A percentile compares a stretch with the other conserved stretches of the same genome.
Conservation (phyloP, 2,329 filamentous ascomycete genomes). For the Beauveria australis region DNA sequence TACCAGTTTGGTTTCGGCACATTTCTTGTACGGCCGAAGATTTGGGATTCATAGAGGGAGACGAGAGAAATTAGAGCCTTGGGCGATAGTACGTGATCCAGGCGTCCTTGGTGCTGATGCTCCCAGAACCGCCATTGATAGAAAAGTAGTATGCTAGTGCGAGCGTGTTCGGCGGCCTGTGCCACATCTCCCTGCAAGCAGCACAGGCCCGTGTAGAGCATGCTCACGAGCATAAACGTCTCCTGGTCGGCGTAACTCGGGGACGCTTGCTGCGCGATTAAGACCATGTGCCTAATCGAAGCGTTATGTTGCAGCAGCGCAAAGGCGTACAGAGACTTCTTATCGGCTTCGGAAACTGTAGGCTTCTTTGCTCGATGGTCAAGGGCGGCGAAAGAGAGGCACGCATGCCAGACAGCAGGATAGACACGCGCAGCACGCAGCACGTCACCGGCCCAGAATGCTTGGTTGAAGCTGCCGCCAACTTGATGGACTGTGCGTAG, state of each 20-base stretch:
- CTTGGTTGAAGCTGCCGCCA: constrained; percentile 4
- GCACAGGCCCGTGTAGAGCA: constrained; percentile 6
- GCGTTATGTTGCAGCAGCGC: constrained; percentile 3
- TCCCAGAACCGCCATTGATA: constrained; percentile 7
- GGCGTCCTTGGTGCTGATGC: not conserved
- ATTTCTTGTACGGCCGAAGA: not conserved
- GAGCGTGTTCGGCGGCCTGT: not conserved
- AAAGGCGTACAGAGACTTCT: not conserved
- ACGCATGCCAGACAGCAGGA: constrained; percentile 7
- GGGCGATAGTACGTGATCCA: not conserved
- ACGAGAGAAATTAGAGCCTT: not conserved
- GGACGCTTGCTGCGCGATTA: not conserved
- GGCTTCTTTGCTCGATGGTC: constrained; percentile 3
- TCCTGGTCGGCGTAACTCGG: constrained; percentile 6
- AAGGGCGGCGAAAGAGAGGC: constrained; percentile 3
- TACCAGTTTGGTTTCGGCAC: constrained; percentile 6
- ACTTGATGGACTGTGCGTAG: constrained; percentile 1
- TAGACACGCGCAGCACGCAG: not conserved
- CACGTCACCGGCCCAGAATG: constrained; percentile 2
- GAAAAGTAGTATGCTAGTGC: not conserved
- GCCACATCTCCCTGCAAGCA: not conserved
- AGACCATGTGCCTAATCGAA: constrained; percentile 2
- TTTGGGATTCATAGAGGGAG: constrained; percentile 6
- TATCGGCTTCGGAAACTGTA: not conserved
- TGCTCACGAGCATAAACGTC: constrained; percentile 4